Evolutionary conservation across 164 flowering plant species (phyloP), one percentile per base, ranked within the genome.

Genomic region (Stephania cephalantha): DNA sequence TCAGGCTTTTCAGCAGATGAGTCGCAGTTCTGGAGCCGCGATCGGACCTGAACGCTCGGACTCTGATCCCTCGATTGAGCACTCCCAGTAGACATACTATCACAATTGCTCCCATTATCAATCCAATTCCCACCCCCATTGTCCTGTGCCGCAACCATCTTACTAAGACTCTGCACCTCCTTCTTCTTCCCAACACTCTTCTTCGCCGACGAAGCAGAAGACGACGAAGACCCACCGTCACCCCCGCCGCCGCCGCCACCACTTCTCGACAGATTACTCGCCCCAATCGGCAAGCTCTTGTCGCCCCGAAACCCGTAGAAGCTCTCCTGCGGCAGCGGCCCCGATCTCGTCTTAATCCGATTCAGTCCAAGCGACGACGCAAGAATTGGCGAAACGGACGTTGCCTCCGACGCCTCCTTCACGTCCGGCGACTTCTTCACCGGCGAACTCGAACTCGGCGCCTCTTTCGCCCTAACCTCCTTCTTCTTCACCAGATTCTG

Each of bases 251-350:
- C 69, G 9, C 64, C 77, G n/a, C 35, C 76, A 58, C 48, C 69
- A 61, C 78, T 74, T 80, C 83, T 87, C 1, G 98, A 94, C 18
- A 94, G 78, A 73, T 90, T 91, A 73, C 98, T 92, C 4, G 89
- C 78, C 11, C 90, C 93, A 64, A 88, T 73, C n/a, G 76, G 82
- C 25, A 79, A 69, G 6, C 87, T 86, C 73, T 85, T 89, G 3
- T 88, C 89, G 0, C 83, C 84, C 3, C 89, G 77, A 31, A 84
- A 87, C 35, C 88, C 88, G 22, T 87, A 91, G 80, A 94, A 92
- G 78, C 93, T 92, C 87, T 94, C 98, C 87, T 92, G 97, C 17
- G 95, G 97, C 84, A 96, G 72, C 25, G 99, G 99, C 78, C 97
- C 98, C 2, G 99, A 96, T 80, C 98, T 82, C 50, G 98, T 94